Base-by-base conservation (phyloP, 192 early-diverging fungal genomes). In the Tieghemiomyces parasiticus region DNA sequence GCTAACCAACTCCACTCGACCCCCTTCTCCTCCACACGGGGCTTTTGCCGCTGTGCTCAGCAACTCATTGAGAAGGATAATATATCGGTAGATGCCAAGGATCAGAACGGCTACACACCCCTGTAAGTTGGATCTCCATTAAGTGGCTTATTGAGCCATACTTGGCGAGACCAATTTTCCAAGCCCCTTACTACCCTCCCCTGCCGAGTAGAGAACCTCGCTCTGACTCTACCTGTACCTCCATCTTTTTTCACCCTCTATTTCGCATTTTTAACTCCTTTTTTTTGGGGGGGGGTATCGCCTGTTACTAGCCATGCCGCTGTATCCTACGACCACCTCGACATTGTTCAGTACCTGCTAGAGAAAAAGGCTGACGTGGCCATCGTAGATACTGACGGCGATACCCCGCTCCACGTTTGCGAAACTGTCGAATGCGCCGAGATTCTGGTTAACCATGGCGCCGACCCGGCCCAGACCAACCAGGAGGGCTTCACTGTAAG, bases 51-150 rank as follows among this genome's bases (percentile, higher is more conserved):
- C n/a, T n/a, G n/a, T n/a, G n/a, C n/a, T n/a, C 68, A 75, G 65
- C 65, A 74, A 51, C 64, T 83, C 28, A 52, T 86, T 30, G 66
- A 71, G 35, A 58, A 64, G 29, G 84, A 85, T 31, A 62, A 60
- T 38, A 34, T 74, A 14, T 65, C 72, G 48, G 67, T 74, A 31
- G 80, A 91, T 66, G 74, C 70, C 31, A 77, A 87, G 63, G 91
- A 93, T 60, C 70, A 84, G 29, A 81, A 78, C 60, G 91, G 91
- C 16, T 91, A 91, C 66, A 86, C 84, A 3, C 80, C 88, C 1
- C 65, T 93, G 75, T 82, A 81, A 74, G 71, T 35, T n/a, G n/a
- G n/a, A n/a, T n/a, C n/a, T n/a, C n/a, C n/a, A n/a, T n/a, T n/a
- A n/a, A n/a, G n/a, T n/a, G n/a, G n/a, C n/a, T n/a, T n/a, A n/a